Percentiles rank a stretch among this genome's conserved stretches.
phyloP scores from a whole-genome alignment of 2,329 filamentous ascomycete genomes.

The Penicillium corylophilum region DNA sequence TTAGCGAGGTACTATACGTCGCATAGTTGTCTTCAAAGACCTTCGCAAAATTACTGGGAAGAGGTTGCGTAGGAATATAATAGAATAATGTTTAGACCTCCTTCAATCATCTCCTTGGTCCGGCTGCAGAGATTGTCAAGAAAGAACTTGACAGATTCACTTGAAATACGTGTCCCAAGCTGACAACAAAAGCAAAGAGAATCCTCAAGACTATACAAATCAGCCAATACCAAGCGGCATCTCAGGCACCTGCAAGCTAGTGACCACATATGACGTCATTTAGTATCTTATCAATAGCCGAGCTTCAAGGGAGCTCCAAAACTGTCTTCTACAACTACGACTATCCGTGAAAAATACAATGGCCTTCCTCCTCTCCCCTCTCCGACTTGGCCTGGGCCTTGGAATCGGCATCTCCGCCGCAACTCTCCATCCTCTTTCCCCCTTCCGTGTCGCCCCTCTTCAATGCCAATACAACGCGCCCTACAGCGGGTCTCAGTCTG shows the following conservation, averaged over 20 bases:
- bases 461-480: conserved; percentile 40
- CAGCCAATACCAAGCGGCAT: conserved; percentile 11
- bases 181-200: background rate
- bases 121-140: background rate
- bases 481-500: conserved; percentile 16
- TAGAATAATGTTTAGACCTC: too few species aligned
- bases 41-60: too few species aligned
- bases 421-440: conserved; percentile 33
- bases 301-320: conserved; percentile 3
- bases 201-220: background rate
- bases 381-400: conserved; percentile 37
- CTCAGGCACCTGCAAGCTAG: conserved; percentile 4
- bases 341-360: conserved; percentile 21
- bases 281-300: conserved; percentile 13
- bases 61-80: too few species aligned
- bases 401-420: conserved; percentile 32
- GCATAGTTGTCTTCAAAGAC: too few species aligned
- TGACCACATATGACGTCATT: conserved; percentile 21
- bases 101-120: too few species aligned
- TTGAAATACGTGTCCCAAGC: background rate
- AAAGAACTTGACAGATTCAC: too few species aligned
- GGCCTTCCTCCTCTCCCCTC: conserved; percentile 29
- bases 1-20: too few species aligned
- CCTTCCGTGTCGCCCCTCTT: conserved; percentile 34
- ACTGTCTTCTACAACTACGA: conserved; percentile 3